phyloP scores from a whole-genome alignment of 106 monocot genomes.

The Phalaenopsis aphrodite region DNA sequence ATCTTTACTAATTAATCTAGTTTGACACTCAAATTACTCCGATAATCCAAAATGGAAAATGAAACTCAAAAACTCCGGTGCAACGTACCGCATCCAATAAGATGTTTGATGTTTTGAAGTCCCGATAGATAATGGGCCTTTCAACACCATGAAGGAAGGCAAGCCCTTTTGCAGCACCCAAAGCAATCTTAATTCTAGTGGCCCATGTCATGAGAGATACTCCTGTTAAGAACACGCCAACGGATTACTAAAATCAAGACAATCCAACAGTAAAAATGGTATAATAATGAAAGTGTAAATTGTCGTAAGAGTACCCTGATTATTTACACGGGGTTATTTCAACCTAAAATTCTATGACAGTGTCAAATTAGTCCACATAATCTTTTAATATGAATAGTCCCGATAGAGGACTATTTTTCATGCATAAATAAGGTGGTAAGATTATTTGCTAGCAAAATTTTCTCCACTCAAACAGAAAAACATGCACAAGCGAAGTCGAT shows the following conservation, averaged over 20 bases:
- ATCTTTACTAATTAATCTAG: too few species aligned
- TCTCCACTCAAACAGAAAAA: background rate
- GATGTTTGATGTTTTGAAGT: conserved; percentile 72
- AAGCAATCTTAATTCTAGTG: conserved; percentile 61
- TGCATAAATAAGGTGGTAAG: too few species aligned
- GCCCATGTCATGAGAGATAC: conserved; percentile 62
- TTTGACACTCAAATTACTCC: too few species aligned
- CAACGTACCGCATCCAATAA: conserved; percentile 48
- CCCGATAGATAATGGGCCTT: conserved; percentile 60
- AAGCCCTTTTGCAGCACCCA: conserved; percentile 62
- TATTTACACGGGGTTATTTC: too few species aligned
- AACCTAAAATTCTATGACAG: too few species aligned
- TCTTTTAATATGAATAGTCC: too few species aligned
- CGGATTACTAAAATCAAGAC: background rate
- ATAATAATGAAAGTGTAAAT: background rate
- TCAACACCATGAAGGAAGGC: conserved; percentile 61
- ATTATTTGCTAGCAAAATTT: background rate
- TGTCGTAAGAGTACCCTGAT: too few species aligned
- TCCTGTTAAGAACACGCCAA: conserved; percentile 27
- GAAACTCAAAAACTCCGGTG: background rate
- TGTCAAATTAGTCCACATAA: too few species aligned
- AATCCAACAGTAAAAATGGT: background rate
- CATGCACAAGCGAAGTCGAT: background rate
- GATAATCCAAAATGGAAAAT: background rate
- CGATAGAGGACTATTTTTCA: too few species aligned